Conservation (phyloP, 257 asterid genomes). For the Lavandula angustifolia region DNA sequence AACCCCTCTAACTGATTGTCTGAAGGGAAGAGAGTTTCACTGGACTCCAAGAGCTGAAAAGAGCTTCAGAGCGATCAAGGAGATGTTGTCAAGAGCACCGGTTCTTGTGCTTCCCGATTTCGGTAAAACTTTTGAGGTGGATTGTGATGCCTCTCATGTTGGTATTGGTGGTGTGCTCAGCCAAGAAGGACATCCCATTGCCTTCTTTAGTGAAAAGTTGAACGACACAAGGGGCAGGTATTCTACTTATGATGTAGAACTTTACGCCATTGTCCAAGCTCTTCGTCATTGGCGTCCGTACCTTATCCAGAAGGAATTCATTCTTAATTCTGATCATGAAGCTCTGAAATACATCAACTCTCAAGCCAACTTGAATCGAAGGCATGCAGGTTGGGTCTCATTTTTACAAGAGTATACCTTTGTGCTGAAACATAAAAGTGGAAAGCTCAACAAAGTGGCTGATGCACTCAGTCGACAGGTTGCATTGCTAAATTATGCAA, state of each 20-base stretch:
- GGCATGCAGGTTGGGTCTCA: no score
- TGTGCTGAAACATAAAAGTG: not conserved
- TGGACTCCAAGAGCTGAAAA: not conserved
- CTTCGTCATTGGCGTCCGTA: no score
- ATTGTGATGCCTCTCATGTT: not conserved
- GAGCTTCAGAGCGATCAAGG: not conserved
- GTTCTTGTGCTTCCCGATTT: not conserved
- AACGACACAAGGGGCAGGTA: no score
- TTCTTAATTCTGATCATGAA: slow-evolving; percentile 13
- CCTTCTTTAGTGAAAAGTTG: not conserved
- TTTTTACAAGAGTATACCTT: not conserved
- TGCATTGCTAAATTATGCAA: not conserved
- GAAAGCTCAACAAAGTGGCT: not conserved
- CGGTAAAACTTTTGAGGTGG: not conserved
- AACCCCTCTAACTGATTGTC: not conserved
- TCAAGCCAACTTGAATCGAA: not conserved
- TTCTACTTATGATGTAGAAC: no score
- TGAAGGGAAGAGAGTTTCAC: not conserved
- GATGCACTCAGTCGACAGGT: not conserved
- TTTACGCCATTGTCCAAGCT: no score
- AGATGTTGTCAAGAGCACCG: not conserved
- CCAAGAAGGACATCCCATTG: not conserved
- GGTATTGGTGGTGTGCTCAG: not conserved
- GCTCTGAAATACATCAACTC: slow-evolving; percentile 1
- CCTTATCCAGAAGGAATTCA: no score